Evolutionary conservation across 192 early-diverging fungal genomes (phyloP).

Genomic region (Gorgonomyces haynaldii): DNA sequence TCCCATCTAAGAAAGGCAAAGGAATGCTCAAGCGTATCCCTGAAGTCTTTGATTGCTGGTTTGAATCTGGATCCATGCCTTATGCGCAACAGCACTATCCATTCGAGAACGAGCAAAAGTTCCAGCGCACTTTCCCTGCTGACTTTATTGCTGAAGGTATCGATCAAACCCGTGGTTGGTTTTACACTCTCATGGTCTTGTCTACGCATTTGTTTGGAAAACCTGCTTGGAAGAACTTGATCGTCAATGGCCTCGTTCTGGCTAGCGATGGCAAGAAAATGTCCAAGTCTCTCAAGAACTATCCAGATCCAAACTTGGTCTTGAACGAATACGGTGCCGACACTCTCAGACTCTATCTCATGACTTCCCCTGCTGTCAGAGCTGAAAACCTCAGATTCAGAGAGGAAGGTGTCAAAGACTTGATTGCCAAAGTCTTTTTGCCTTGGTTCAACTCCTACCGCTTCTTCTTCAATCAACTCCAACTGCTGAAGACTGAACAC

Average conservation of each 20-base stretch:
- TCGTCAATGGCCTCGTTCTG: slow-evolving; percentile 91
- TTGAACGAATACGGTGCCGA: slow-evolving; percentile 89
- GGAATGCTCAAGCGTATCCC: slow-evolving; percentile 75
- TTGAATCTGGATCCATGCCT: slow-evolving; percentile 96
- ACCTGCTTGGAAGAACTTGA: slow-evolving; percentile 94
- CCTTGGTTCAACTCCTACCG: slow-evolving; percentile 99
- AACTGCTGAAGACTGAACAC: slow-evolving; percentile 77
- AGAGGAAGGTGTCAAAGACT: slow-evolving; percentile 94
- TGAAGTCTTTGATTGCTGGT: slow-evolving; percentile 99
- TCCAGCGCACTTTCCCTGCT: slow-evolving; percentile 83
- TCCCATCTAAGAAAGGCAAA: slow-evolving; percentile 83
- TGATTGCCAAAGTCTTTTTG: slow-evolving; percentile 85
- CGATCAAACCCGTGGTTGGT: slow-evolving; percentile 99
- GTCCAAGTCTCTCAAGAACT: slow-evolving; percentile 97
- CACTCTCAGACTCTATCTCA: slow-evolving; percentile 82
- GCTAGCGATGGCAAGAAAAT: slow-evolving; percentile 99
- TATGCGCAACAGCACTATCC: slow-evolving; percentile 99
- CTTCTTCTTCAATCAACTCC: slow-evolving; percentile 88
- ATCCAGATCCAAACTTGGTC: slow-evolving; percentile 79
- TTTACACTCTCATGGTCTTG: slow-evolving; percentile 96
- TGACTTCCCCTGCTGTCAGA: slow-evolving; percentile 96
- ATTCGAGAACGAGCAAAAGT: slow-evolving; percentile 90
- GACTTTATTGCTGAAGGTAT: slow-evolving; percentile 99
- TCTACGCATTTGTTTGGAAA: slow-evolving; percentile 91
- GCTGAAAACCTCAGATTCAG: slow-evolving; percentile 91